phyloP scores from a whole-genome alignment of 1,284 basidiomycete species.

The Apiotrichum gamsii region DNA sequence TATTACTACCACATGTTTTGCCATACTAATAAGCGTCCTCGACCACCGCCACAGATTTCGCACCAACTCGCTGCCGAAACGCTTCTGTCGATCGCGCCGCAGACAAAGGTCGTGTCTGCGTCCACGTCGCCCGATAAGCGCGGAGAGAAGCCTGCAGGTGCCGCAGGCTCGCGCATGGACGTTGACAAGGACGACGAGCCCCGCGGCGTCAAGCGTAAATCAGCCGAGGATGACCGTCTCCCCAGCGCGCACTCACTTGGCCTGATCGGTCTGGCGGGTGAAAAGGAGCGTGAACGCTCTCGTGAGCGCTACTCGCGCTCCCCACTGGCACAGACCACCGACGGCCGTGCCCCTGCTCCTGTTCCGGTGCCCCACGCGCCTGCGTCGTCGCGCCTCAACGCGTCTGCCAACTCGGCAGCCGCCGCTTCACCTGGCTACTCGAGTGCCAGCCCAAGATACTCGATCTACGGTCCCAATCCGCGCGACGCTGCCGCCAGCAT shows the following conservation, averaged over 20 bases:
- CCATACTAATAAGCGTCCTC: no score
- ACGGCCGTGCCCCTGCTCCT: conserved; percentile 8
- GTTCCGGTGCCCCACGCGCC: neutral
- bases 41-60: conserved; percentile 37
- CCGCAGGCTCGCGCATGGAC: conserved; percentile 21
- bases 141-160: conserved; percentile 14
- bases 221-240: conserved; percentile 29
- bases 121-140: conserved; percentile 24
- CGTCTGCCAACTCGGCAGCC: neutral
- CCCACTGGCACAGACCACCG: conserved; percentile 21
- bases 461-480: conserved; percentile 39
- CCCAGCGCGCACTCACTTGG: conserved; percentile 27
- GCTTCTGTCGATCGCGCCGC: conserved; percentile 43
- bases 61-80: conserved; percentile 47
- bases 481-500: conserved; percentile 21
- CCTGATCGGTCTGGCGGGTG: conserved; percentile 18
- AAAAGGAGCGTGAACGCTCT: conserved; percentile 26
- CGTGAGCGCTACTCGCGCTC: conserved; percentile 34
- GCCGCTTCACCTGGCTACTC: conserved; percentile 5
- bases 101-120: conserved; percentile 19
- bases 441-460: conserved; percentile 25
- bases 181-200: conserved; percentile 27
- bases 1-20: no score
- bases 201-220: conserved; percentile 41
- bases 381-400: neutral